A percentile compares a stretch with the other conserved stretches of the same genome.
Conservation (phyloP, 2,329 filamentous ascomycete genomes). For the Sporothrix variecibatus region DNA sequence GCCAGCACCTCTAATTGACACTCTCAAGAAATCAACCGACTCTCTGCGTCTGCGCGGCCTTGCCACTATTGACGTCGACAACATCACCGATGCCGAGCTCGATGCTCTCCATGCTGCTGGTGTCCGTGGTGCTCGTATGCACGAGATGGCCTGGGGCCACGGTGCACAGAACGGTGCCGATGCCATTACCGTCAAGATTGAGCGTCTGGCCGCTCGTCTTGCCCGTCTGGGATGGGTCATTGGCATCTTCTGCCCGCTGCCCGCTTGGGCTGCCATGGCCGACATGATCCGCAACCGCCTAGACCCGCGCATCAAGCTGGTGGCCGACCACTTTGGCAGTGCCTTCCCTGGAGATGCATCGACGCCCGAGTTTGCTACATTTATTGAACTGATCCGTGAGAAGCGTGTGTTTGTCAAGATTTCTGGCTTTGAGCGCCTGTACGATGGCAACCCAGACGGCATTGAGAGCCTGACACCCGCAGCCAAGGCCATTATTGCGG, state of each 20-base stretch:
- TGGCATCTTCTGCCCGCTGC: slow-evolving; percentile 32
- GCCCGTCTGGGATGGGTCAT: slow-evolving; percentile 33
- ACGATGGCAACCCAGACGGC: slow-evolving; percentile 28
- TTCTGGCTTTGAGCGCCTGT: slow-evolving; percentile 34
- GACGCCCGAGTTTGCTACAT: slow-evolving; percentile 30
- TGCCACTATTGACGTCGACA: slow-evolving; percentile 25
- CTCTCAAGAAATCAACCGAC: slow-evolving; percentile 24
- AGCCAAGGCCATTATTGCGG: slow-evolving; percentile 30
- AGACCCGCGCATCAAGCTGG: slow-evolving; percentile 33
- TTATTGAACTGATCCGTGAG: slow-evolving; percentile 32
- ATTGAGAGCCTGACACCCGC: slow-evolving; percentile 29
- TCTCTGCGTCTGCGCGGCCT: slow-evolving; percentile 21
- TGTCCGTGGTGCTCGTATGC: slow-evolving; percentile 33
- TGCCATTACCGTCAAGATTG: slow-evolving; percentile 29
- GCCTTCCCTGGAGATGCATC: slow-evolving; percentile 33
- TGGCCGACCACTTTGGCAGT: slow-evolving; percentile 34
- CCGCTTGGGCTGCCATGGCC: slow-evolving; percentile 33
- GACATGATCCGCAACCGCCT: slow-evolving; percentile 31
- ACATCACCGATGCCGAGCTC: slow-evolving; percentile 31
- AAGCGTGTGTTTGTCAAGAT: slow-evolving; percentile 33
- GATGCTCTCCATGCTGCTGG: slow-evolving; percentile 33
- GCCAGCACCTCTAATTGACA: slow-evolving; percentile 32
- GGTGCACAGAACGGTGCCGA: slow-evolving; percentile 30
- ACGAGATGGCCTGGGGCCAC: slow-evolving; percentile 33
- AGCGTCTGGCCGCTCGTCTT: slow-evolving; percentile 27